Base-by-base conservation (phyloP, 2,329 filamentous ascomycete genomes). In the Orbilia brochopaga region DNA sequence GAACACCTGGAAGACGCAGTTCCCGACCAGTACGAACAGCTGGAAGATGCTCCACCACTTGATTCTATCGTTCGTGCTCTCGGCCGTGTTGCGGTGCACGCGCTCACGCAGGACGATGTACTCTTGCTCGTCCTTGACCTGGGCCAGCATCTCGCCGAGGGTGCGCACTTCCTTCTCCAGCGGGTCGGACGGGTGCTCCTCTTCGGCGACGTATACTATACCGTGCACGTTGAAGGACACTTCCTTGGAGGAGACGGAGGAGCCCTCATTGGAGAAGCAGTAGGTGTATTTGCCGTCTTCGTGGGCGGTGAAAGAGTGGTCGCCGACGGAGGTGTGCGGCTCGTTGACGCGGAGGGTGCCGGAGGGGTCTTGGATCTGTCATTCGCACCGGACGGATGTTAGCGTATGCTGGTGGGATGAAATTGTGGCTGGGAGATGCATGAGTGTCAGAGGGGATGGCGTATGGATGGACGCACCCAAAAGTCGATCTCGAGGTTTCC, bases 21-120 rank as follows among this genome's bases (percentile, higher is more conserved):
- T 91, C 77, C 90, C 92, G 75, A 95, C 84, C 74, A 99, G 86
- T 56, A 97, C 88, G 64, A 87, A 85, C 75, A 99, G 87, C 81
- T 99, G 92, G 81, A 97, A 97, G 77, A 97, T 86, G 81, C 94
- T 97, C 94, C 94, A 99, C 94, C 94, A 99, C 84, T 99, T 99
- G 80, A 99, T 94, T 76, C 94, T 86, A 76, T 87, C 86, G 81
- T 99, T 99, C 78, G 94, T 99, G 85, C 92, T 97, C 84, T 99
- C 94, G 75, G 94, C 94, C 8, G 94, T 99, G 83, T 99, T 99
- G 79, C 94, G 87, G 85, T 99, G 94, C 76, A 91, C 96, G 78
- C 94, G 87, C 83, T 99, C 94, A 77, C 94, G 90, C 69, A 97
- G 83, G 74, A 99, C 88, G 78, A 99, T 97, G 83, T 99, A 99